Conservation (phyloP, 495 filamentous ascomycete species). For the Penicillium maclennaniae region DNA sequence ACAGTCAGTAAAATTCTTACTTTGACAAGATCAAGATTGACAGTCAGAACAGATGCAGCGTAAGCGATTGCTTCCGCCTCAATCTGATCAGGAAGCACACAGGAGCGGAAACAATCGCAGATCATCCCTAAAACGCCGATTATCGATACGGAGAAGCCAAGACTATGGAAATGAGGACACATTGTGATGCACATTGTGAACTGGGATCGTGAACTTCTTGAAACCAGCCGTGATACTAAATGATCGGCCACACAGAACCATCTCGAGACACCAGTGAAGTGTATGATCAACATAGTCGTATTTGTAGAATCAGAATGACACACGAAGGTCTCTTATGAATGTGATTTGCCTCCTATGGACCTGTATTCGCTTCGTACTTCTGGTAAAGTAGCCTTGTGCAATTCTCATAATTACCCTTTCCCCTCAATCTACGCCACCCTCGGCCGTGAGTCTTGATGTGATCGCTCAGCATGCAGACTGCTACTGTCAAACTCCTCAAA, state of each 20-base stretch:
- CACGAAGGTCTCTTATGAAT: no score
- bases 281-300: neutral
- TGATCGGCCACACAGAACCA: neutral
- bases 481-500: no score
- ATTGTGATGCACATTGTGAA: neutral
- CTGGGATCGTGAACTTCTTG: neutral
- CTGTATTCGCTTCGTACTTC: no score
- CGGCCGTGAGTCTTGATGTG: constrained; percentile 1
- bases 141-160: neutral
- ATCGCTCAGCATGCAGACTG: neutral
- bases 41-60: constrained; percentile 2
- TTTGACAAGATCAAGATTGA: neutral
- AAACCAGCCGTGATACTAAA: neutral
- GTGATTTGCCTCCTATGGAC: no score
- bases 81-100: constrained; percentile 10
- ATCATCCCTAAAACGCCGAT: constrained; percentile 1
- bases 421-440: constrained; percentile 1
- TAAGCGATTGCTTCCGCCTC: constrained; percentile 6
- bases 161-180: neutral
- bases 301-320: no score
- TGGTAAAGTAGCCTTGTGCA: no score
- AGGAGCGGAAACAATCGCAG: constrained; percentile 5
- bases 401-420: neutral
- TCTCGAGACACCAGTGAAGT: neutral
- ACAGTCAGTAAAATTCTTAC: constrained; percentile 6